Conservation (phyloP, 2,329 filamentous ascomycete species). For the Fusarium sp. region DNA sequence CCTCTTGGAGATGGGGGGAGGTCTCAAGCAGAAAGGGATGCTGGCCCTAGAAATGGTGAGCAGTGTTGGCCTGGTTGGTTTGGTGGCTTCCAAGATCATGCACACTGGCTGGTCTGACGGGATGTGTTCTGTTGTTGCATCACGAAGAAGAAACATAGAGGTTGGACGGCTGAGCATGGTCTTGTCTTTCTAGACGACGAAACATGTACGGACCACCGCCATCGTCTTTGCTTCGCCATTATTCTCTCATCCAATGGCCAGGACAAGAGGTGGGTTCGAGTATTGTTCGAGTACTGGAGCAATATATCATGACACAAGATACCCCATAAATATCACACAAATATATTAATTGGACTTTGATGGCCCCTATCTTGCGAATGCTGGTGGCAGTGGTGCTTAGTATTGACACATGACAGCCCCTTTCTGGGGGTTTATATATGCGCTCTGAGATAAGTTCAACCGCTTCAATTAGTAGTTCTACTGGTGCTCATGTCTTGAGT, state of each 20-base stretch:
- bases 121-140: slow-evolving; percentile 27
- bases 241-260: not conserved
- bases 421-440: not conserved
- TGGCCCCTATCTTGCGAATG: not conserved
- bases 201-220: not conserved
- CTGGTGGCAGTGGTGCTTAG: not conserved
- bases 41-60: slow-evolving; percentile 77
- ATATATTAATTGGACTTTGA: not conserved
- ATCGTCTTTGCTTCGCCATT: not conserved
- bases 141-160: slow-evolving; percentile 29
- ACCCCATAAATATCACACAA: slow-evolving; percentile 28
- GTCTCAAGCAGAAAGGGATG: slow-evolving; percentile 70
- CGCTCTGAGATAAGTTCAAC: not conserved
- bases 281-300: not conserved
- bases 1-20: slow-evolving; percentile 73
- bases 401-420: not conserved
- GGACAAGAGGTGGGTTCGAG: not conserved
- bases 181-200: slow-evolving; percentile 27
- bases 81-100: slow-evolving; percentile 70
- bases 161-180: slow-evolving; percentile 33
- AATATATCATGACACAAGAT: slow-evolving; percentile 27
- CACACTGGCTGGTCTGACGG: slow-evolving; percentile 38
- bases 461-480: not conserved
- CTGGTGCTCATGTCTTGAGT: not conserved
- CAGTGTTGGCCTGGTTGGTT: slow-evolving; percentile 76